Base-by-base conservation (phyloP, 2,329 filamentous ascomycete species). In the Cordyceps pruinosa region DNA sequence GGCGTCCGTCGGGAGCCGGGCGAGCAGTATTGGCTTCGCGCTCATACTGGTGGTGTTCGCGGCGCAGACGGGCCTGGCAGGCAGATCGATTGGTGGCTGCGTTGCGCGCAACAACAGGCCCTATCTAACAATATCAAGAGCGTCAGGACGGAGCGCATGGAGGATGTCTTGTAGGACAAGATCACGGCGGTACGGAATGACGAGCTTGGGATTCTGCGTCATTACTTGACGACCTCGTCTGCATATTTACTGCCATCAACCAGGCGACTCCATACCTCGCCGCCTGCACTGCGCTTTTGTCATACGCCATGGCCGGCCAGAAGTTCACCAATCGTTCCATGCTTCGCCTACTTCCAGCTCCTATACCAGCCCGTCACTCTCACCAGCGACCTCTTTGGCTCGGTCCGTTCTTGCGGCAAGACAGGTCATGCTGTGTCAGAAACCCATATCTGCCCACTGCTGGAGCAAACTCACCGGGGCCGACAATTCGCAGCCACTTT, bases 71-170 rank as follows among this genome's bases (percentile, higher is more conserved):
- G 34, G 23, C 26, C n/a, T 57, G 19, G 55, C 52, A 5, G 55
- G 32, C 17, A 34, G 46, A 39, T 44, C 55, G 10, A 34, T 58
- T 10, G 49, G 45, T 25, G 41, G 41, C 9, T 53, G 42, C 56
- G 42, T 58, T 21, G 19, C 12, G 39, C 49, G 53, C 17, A 58
- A 58, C 23, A 48, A 53, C 23, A 23, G 19, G 4, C 41, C 32
- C n/a, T 58, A 25, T 42, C 53, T 6, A 58, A 58, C 32, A 58
- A 58, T 26, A 47, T 53, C 30, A 48, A 58, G 17, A 47, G 56
- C 25, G 48, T 58, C 48, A 53, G 53, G 35, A 48, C 56, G 13
- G 41, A 26, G 17, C 41, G 48, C 25, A 53, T 58, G 30, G 56
- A 58, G 17, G 56, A 53, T 42, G 34, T 53, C 0, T 58, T 58